Percentiles rank a stretch among this genome's conserved stretches.
Conservation (phyloP, 352 stramenopile genomes). For the Pythium grandisporangium region DNA sequence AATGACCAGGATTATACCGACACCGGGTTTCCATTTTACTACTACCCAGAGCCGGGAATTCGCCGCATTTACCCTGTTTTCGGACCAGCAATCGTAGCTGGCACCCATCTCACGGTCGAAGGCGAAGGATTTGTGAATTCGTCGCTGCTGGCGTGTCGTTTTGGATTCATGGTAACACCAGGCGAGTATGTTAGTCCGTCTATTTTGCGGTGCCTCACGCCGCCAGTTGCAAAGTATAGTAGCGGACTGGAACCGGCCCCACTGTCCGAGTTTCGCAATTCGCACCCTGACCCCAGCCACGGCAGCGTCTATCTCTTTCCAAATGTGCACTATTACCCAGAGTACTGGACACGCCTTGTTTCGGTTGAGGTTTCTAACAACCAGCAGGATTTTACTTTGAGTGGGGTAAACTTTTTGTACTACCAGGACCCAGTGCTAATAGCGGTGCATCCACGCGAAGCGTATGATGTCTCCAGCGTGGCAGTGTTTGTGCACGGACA, state of each 20-base stretch:
- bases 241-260: constrained; percentile 42
- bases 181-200: constrained; percentile 72
- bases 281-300: constrained; percentile 40
- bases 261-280: constrained; percentile 68
- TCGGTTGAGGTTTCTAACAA: constrained; percentile 94
- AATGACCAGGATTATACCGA: constrained; percentile 92
- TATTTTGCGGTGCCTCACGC: constrained; percentile 77
- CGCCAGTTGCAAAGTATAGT: constrained; percentile 49
- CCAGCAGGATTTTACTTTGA: constrained; percentile 91
- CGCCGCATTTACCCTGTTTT: constrained; percentile 76
- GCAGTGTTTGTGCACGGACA: constrained; percentile 58
- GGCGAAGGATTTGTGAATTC: constrained; percentile 87
- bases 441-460: constrained; percentile 41
- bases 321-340: constrained; percentile 76
- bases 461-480: constrained; percentile 35
- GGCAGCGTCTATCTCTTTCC: constrained; percentile 77
- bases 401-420: constrained; percentile 90
- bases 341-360: constrained; percentile 84
- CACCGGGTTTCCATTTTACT: constrained; percentile 57
- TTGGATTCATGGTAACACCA: constrained; percentile 77
- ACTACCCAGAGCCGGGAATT: constrained; percentile 75
- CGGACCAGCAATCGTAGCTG: constrained; percentile 72
- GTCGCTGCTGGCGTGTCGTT: constrained; percentile 79
- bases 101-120: constrained; percentile 79
- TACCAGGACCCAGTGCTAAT: constrained; percentile 76